phyloP scores from a whole-genome alignment of 495 filamentous ascomycete species.

The Bombardia bombarda region DNA sequence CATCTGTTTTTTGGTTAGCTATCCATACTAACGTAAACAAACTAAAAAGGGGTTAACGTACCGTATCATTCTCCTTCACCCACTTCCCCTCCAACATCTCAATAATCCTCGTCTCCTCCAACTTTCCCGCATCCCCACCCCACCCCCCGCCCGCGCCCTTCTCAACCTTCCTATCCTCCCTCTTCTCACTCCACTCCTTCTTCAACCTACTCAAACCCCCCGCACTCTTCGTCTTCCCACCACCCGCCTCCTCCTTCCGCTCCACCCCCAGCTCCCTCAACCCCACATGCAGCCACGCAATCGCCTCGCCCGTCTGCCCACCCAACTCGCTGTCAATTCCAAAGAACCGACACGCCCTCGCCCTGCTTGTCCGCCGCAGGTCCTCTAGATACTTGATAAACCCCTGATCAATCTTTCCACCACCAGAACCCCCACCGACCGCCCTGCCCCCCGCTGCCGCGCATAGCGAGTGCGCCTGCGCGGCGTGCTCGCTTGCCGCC shows the following conservation, averaged over 20 bases:
- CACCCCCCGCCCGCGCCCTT: slow-evolving; percentile 62
- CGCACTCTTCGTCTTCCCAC: not conserved
- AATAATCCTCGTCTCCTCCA: slow-evolving; percentile 79
- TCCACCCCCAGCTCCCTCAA: slow-evolving; percentile 60
- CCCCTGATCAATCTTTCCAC: slow-evolving; percentile 49
- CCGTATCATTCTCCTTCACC: slow-evolving; percentile 87
- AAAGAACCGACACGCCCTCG: slow-evolving; percentile 81
- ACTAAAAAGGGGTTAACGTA: slow-evolving; percentile 35
- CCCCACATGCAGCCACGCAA: slow-evolving; percentile 75
- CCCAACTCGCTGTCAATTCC: slow-evolving; percentile 79
- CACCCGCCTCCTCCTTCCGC: slow-evolving; percentile 20
- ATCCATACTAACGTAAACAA: not conserved
- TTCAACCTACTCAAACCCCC: slow-evolving; percentile 47
- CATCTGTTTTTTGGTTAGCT: slow-evolving; percentile 43
- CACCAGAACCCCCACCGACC: slow-evolving; percentile 13
- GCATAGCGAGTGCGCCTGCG: slow-evolving; percentile 49
- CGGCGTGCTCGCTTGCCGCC: slow-evolving; percentile 61
- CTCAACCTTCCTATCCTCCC: slow-evolving; percentile 61
- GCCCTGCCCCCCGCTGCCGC: no score
- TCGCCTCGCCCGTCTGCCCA: slow-evolving; percentile 69
- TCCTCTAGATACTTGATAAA: slow-evolving; percentile 66
- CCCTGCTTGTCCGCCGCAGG: slow-evolving; percentile 62
- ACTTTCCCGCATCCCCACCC: slow-evolving; percentile 73
- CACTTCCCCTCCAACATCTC: slow-evolving; percentile 85
- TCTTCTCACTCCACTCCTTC: slow-evolving; percentile 61